phyloP scores from a whole-genome alignment of 139 green algal species.

The Micractinium sp. region DNA sequence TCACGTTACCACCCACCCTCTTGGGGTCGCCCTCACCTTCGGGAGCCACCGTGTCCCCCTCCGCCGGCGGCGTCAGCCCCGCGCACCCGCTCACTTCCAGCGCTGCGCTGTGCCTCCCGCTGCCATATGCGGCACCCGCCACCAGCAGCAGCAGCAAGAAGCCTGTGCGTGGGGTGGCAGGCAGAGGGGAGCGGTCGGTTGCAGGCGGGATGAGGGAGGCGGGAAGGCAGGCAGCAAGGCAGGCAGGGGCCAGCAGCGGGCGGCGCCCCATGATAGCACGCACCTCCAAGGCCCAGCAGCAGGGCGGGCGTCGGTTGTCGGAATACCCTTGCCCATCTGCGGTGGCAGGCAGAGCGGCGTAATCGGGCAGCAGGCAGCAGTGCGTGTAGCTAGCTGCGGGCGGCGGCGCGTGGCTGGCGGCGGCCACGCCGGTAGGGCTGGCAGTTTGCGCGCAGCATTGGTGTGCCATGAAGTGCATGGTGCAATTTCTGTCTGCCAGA shows the following conservation, averaged over 20 bases:
- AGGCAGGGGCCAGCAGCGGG: background rate
- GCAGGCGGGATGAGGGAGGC: background rate
- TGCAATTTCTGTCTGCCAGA: too few species aligned
- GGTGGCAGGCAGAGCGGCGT: too few species aligned
- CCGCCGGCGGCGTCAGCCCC: background rate
- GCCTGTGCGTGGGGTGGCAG: background rate
- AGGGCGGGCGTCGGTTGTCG: background rate
- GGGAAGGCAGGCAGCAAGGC: background rate
- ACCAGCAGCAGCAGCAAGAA: conserved; percentile 7
- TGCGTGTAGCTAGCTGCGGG: too few species aligned
- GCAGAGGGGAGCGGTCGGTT: background rate
- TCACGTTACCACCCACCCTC: too few species aligned
- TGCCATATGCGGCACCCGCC: background rate
- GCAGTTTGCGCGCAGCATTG: too few species aligned
- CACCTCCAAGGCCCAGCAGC: background rate
- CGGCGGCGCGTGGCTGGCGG: too few species aligned
- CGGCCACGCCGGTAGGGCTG: too few species aligned
- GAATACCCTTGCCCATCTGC: background rate
- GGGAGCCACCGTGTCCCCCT: conserved; percentile 4
- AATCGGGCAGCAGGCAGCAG: too few species aligned
- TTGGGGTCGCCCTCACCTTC: background rate
- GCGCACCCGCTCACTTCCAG: conserved; percentile 3
- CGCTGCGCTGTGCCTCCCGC: background rate
- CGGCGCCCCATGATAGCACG: background rate
- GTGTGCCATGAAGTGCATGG: too few species aligned